Evolutionary conservation across 805 yeast genomes (phyloP), one percentile per base, ranked within the genome.

Genomic region (Ogataea chonburiensis): DNA sequence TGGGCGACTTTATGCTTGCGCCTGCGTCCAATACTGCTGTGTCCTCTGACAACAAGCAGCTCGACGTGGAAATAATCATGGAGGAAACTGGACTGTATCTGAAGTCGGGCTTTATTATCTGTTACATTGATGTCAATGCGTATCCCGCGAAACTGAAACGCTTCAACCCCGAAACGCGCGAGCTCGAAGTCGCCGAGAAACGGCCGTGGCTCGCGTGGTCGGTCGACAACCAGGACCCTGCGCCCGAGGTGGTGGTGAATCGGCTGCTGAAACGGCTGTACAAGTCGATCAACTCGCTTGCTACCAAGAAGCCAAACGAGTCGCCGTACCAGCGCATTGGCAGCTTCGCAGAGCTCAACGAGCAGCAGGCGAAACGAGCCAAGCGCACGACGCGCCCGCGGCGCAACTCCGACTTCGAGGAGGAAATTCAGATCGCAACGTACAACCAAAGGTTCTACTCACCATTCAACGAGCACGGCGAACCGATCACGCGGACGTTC

Each of bases 11-110:
- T 45, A 41, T 38, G 2, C 55, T 74, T 16, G 11, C 28, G 8
- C 8, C 29, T 4, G 23, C 31, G 10, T 24, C 17, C 8, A 25
- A 33, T 3, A 14, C 20, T 8, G 4, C 13, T 5, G 20, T 18
- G 16, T n/a, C 17, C 4, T 10, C 20, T 5, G 33, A 26, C 2
- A 53, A 57, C 18, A 58, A 61, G 19, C 45, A 64, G n/a, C 42
- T 54, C 5, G 60, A 60, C 36, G 60, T 73, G 8, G 68, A 68
- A 26, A 53, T 76, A 22, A 55, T 62, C 0, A 68, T 78, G 70
- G 81, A 76, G 43, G 85, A 79, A 45, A 65, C 71, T 4, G 83
- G 83, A 0, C 52, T 71, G 16, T 71, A 68, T 42, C 44, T 73
- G 16, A 79, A 78, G 52, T 64, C 73, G 0, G 78, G 80, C 2